Base-by-base conservation (phyloP, 805 yeast species). In the Millerago galiae region DNA sequence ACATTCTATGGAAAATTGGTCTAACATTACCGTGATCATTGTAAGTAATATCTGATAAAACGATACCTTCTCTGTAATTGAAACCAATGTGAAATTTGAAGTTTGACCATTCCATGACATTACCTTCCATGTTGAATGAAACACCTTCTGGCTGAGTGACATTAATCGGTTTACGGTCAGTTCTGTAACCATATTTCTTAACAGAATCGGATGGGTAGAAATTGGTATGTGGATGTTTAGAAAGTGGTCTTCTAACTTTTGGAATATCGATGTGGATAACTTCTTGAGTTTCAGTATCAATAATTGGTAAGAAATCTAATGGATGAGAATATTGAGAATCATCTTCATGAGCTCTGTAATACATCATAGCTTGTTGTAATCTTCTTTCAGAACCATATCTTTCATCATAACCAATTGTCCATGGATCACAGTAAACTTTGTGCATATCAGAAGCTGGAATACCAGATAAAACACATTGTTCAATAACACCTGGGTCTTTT, bases 21-120 rank as follows among this genome's bases (percentile, higher is more conserved):
- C 89, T 71, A 38, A 70, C 79, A 35, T 75, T 73, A 41, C 89
- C 90, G 52, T 81, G 86, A 59, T 83, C 91, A 56, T 83, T 81
- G 72, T 79, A 83, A 30, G 74, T 64, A 56, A 84, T 72, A 63
- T 84, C 89, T 52, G 81, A 75, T 49, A 84, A 71, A 26, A 84
- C 91, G 60, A 84, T 79, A 50, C 93, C 93, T 64, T 84, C 93
- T 68, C 91, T 75, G 68, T 83, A 81, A 70, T 84, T 84, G 75
- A 84, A 84, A 31, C 93, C 93, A 61, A 84, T 68, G 63, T 84
- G 91, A 69, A 84, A 71, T 48, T 75, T 71, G 71, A 77, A 84
- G 67, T 83, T 84, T 50, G 83, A 79, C 93, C 93, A 84, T 48
- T 72, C 72, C 72, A 84, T 78, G 41, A 76, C 70, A 56, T 81